Evolutionary conservation across 768 basidiomycete genomes (phyloP), one percentile per base, ranked within the genome.

Genomic region (Boletus bicolor): DNA sequence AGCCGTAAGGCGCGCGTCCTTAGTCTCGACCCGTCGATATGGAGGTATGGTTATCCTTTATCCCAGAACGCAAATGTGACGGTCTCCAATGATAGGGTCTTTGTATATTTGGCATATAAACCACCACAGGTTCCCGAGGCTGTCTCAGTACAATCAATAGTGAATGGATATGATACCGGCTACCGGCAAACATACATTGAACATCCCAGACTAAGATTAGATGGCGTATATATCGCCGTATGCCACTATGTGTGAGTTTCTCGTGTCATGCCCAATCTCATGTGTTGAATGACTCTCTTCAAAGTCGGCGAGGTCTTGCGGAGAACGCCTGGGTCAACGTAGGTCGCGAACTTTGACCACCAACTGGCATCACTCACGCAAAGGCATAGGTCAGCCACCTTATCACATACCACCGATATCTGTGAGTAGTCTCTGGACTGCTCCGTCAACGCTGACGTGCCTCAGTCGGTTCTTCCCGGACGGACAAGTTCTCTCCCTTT

Each of bases 321-420:
- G 93, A 97, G 62, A 89, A 89, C 58, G 78, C 82, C 4, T 96
- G 94, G 94, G 84, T 93, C 17, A 88, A 89, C 60, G 91, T 93
- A 72, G 57, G 86, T 75, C 21, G 12, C 11, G 7, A 44, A 38
- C 37, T 66, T 5, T 49, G 3, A 47, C 17, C 12, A 21, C 47
- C 12, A 19, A 49, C 52, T 36, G 34, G 47, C 37, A 48, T 48
- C 44, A 30, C 50, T 62, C 35, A 60, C 44, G 53, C 9, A 58
- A 39, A 12, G 17, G 7, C 54, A 24, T 64, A 91, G 91, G 77
- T 91, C 56, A 89, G 75, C 66, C 92, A 96, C 65, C 78, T 94
- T 55, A 83, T 97, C 64, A 95, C 92, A 6, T 97, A 96, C 70
- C 91, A 95, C 65, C 90, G 94, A 34, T 96, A 92, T 70, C 78